Percentiles rank a stretch among this genome's conserved stretches.
Conservation (phyloP, 169 alveolate species). For the Plasmodium vivax region DNA sequence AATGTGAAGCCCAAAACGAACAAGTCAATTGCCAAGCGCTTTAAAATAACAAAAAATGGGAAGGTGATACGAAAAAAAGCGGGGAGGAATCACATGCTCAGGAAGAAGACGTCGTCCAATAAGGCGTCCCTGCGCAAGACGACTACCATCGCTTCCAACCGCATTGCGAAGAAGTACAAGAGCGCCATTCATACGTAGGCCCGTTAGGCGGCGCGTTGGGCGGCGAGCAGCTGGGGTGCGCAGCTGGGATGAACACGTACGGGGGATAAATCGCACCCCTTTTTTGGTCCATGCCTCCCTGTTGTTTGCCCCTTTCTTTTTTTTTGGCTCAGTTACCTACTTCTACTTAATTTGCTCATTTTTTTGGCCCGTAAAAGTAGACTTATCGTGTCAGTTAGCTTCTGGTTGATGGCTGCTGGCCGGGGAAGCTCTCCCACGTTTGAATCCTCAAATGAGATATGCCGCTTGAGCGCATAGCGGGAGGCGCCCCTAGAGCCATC, state of each 20-base stretch:
- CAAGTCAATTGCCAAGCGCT: constrained; percentile 87
- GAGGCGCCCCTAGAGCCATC: neutral
- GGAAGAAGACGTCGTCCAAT: constrained; percentile 64
- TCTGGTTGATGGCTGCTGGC: neutral
- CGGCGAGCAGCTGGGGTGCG: neutral
- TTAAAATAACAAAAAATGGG: constrained; percentile 88
- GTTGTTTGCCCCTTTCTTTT: neutral
- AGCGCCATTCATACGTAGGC: constrained; percentile 43
- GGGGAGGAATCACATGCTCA: constrained; percentile 83
- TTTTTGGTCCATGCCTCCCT: neutral
- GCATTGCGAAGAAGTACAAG: constrained; percentile 38
- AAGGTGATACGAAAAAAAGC: constrained; percentile 86
- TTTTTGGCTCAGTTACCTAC: neutral
- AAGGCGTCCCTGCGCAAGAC: constrained; percentile 37
- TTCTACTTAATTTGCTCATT: neutral
- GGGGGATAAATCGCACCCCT: neutral
- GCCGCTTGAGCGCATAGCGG: neutral
- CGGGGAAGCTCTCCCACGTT: neutral
- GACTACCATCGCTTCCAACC: constrained; percentile 38
- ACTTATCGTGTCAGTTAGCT: neutral
- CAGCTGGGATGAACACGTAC: neutral
- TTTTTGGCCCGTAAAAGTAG: neutral
- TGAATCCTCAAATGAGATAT: neutral
- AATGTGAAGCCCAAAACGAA: constrained; percentile 87
- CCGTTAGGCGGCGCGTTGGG: neutral